These are phyloP conservation scores for Linaria vulgaris DNA, from an alignment of 257 asterid species.

Conservation along the genomic window DNA sequence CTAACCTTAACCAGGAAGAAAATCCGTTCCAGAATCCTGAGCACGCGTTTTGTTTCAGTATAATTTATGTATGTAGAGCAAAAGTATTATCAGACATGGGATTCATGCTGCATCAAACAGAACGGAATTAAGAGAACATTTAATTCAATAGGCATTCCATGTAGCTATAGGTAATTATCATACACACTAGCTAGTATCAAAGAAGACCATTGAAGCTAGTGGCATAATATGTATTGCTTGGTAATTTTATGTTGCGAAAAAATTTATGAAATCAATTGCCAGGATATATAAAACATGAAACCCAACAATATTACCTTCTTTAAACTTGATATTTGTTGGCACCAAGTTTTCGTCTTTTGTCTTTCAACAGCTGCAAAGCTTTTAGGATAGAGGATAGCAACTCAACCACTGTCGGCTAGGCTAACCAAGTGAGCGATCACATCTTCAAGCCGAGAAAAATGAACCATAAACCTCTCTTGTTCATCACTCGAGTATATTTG, in stretches of 20 bases:
- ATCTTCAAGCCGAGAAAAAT: constrained; percentile 71
- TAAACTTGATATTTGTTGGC: constrained; percentile 9
- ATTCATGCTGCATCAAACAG: background rate
- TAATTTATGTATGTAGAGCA: too few relatives aligned
- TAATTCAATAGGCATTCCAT: too few relatives aligned
- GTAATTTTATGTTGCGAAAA: too few relatives aligned
- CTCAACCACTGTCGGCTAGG: constrained; percentile 49
- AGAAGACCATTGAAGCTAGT: too few relatives aligned
- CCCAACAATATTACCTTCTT: constrained; percentile 8
- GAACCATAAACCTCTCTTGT: constrained; percentile 55
- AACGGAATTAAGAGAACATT: background rate
- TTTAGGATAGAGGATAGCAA: background rate
- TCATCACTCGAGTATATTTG: constrained; percentile 48
- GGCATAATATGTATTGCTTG: too few relatives aligned
- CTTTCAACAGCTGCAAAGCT: constrained; percentile 16
- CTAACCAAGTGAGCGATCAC: constrained; percentile 62
- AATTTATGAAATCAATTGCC: background rate
- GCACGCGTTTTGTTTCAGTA: too few relatives aligned
- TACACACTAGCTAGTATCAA: background rate
- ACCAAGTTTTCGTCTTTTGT: background rate
- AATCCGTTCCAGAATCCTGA: too few relatives aligned
- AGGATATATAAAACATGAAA: background rate
- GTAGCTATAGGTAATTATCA: too few relatives aligned
- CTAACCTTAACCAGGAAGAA: too few relatives aligned
- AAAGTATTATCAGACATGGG: too few relatives aligned